Evolutionary conservation across 106 monocot genomes (phyloP), one percentile per base, ranked within the genome.

Genomic region (Chionographis japonica): DNA sequence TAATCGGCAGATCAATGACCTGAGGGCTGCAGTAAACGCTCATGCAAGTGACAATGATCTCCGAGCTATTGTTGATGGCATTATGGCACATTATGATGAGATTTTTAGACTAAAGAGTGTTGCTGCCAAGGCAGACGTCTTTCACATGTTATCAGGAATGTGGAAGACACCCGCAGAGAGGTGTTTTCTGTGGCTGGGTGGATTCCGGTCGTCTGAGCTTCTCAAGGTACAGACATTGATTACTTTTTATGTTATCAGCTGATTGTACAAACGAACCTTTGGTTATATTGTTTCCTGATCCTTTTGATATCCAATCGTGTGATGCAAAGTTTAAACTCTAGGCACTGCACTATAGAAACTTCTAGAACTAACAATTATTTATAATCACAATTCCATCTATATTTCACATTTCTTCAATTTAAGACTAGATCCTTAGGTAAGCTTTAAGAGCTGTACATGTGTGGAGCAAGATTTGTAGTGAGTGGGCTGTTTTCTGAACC

Each of bases 151-250:
- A 38, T 86, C 92, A 0, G 92, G 92, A 56, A 86, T 88, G 92
- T 93, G 92, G 92, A 86, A 83, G 65, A 83, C 88, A 35, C 92
- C 88, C 41, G 88, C 88, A 20, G 92, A 93, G 75, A 85, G 92
- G 69, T 93, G 92, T 65, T 93, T 93, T 69, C 56, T 93, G 43
- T 93, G 92, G 92, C 60, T 93, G 17, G 92, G 92, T 0, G 92
- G 92, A 40, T 93, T 89, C 74, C 88, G 92, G 6, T 83, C 92
- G 18, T 93, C 92, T 17, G 85, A 93, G 42, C 69, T 93, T 61
- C 86, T 93, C 50, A 93, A 93, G 88, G 88, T 91, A 50, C 19
- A 8, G 40, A 58, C 15, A 38, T 14, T 19, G 4, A 40, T 12
- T 42, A 35, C 46, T 37, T 35, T 51, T 19, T 38, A 3, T 36